Conservation (phyloP, 2,329 filamentous ascomycete genomes). For the Aspergillus intermedius region DNA sequence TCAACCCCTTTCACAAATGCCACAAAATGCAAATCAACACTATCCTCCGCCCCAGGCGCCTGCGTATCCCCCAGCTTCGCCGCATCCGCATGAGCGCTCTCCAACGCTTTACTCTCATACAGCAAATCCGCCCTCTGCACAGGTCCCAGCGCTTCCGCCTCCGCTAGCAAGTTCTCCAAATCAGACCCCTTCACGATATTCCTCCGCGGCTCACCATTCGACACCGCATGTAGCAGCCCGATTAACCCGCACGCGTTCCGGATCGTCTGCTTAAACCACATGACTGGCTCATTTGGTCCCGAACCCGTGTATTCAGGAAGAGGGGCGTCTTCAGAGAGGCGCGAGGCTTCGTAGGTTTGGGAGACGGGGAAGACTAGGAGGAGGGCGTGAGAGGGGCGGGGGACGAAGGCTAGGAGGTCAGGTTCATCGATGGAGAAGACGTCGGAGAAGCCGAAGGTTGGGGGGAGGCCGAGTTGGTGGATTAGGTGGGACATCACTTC, state of each 20-base stretch:
- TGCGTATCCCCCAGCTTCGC: slow-evolving; percentile 70
- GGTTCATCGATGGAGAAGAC: slow-evolving; percentile 86
- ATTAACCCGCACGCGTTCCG: slow-evolving; percentile 89
- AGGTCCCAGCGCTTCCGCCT: slow-evolving; percentile 65
- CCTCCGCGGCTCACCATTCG: slow-evolving; percentile 64
- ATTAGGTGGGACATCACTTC: slow-evolving; percentile 80
- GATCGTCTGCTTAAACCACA: slow-evolving; percentile 96
- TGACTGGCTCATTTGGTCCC: slow-evolving; percentile 65
- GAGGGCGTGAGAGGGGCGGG: slow-evolving; percentile 78
- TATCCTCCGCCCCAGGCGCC: slow-evolving; percentile 70
- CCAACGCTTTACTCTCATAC: slow-evolving; percentile 68
- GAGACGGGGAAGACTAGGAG: slow-evolving; percentile 88
- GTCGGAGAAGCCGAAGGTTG: slow-evolving; percentile 73
- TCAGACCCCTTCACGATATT: slow-evolving; percentile 51
- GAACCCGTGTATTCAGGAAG: slow-evolving; percentile 59
- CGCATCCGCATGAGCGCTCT: slow-evolving; percentile 69
- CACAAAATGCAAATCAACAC: slow-evolving; percentile 91
- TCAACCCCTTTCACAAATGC: slow-evolving; percentile 77
- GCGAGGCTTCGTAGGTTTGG: slow-evolving; percentile 68
- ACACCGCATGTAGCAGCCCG: slow-evolving; percentile 73
- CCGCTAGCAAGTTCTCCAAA: slow-evolving; percentile 53
- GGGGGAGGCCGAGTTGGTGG: slow-evolving; percentile 75
- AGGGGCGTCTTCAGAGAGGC: slow-evolving; percentile 64
- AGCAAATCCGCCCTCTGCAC: slow-evolving; percentile 63
- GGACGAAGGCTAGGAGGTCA: slow-evolving; percentile 76